Base-by-base conservation (phyloP, 495 filamentous ascomycete species). In the Glonium stellatum region DNA sequence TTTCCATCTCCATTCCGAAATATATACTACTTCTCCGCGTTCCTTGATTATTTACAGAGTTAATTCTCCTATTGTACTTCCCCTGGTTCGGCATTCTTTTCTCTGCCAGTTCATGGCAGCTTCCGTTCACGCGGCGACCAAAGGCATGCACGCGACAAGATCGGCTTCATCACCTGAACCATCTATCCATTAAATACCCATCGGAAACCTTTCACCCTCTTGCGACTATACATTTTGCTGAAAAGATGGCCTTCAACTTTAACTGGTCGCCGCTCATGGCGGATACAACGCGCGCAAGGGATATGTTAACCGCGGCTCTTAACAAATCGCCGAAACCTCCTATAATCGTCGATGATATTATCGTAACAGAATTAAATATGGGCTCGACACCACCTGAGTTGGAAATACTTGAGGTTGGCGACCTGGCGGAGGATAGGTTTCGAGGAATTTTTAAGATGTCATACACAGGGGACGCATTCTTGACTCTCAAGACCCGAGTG, bases 231-330 rank as follows among this genome's bases (percentile, higher is more conserved):
- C 4, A 4, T 4, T 19, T 23, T 13, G 22, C 22, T 51, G 51
- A 39, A 41, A 21, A 31, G 39, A 98, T 98, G 93, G 92, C 93
- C 63, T 98, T 98, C 85, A 97, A 96, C 80, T 97, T 98, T 89
- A 98, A 97, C 90, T 98, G 93, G 93, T 96, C 91, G 81, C 93
- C 93, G 70, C 82, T 98, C 66, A 91, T 92, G 75, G 92, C 92
- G 66, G 89, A 96, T 78, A 90, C 90, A 74, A 82, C 85, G 68
- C 84, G 90, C 68, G 93, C 93, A 53, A 88, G 92, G 71, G 92
- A 96, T 66, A 88, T 97, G 69, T 82, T 98, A 50, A 98, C 93
- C 23, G 85, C 87, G 46, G 95, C 93, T 31, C 80, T 98, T 65
- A 98, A 98, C 81, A 97, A 97, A 75, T 95, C 90, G 35, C 91